Evolutionary conservation across 352 stramenopile genomes (phyloP), one percentile per base, ranked within the genome.

Genomic region (Poterioochromonas sp.): DNA sequence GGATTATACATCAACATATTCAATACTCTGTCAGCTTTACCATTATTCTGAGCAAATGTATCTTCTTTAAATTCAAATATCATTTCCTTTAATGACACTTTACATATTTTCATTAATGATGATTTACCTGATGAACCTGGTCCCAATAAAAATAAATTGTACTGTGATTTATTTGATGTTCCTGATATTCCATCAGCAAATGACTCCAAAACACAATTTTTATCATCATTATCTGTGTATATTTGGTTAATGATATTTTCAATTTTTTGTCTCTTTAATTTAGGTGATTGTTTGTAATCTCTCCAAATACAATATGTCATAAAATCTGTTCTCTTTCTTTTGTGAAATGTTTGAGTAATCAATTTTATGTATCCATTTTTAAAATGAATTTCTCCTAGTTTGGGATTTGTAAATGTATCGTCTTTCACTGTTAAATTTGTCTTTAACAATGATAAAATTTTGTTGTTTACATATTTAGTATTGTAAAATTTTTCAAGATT

Each of bases 301-400:
- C 53, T n/a, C 29, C 29, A 32, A 35, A 63, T 63, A 63, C 29
- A 63, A 11, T 32, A 35, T 32, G 2, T 35, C 29, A 63, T 26
- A 63, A 32, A 63, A 34, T 63, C 3, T 63, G 11, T 63, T 35
- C 29, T 29, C 29, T 63, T n/a, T 63, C 53, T 63, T 63, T 63
- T 5, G 11, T 63, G 11, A 63, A 63, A 63, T 2, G 11, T 26
- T 63, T 32, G 29, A 32, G 53, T 63, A 32, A 32, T 29, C 29
- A 63, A 63, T 32, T 63, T 26, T 32, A 63, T 63, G 29, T 63
- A 63, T 32, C 53, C 53, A 63, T 63, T 63, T 11, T 63, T 63
- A 63, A 35, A 63, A 63, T 63, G 53, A 35, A 63, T 63, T 63
- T 63, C n/a, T n/a, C n/a, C n/a, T n/a, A 3, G 29, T 63, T 35